A percentile compares a stretch with the other conserved stretches of the same genome.
These are phyloP conservation scores for Alloteropsis semialata DNA, from an alignment of 176 grass and related monocot species.

Conservation along the genomic window DNA sequence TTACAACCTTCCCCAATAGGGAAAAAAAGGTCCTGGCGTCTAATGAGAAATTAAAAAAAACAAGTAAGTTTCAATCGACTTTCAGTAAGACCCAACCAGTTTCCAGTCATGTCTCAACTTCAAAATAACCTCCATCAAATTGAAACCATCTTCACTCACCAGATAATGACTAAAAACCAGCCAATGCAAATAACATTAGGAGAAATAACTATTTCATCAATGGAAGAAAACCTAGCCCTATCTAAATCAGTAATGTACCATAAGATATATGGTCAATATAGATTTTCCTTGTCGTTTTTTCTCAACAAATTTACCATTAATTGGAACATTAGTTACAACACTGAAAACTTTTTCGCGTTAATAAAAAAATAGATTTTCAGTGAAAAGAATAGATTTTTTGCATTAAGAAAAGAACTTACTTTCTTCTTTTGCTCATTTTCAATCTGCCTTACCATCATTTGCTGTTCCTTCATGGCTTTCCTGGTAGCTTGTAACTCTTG, in stretches of 20 bases:
- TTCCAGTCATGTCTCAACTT: not conserved
- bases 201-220: not conserved
- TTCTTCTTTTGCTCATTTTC: conserved; percentile 48
- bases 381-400: not conserved
- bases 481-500: conserved; percentile 42
- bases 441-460: conserved; percentile 32
- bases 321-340: not conserved
- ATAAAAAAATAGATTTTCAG: no score
- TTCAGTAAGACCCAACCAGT: not conserved
- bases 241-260: not conserved
- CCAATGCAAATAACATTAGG: not conserved
- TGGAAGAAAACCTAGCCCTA: no score
- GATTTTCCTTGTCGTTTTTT: not conserved
- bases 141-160: not conserved
- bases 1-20: not conserved
- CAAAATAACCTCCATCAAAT: not conserved
- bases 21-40: not conserved
- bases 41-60: not conserved
- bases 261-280: not conserved
- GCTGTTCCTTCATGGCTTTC: conserved; percentile 51
- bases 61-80: not conserved
- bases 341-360: not conserved
- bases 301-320: not conserved
- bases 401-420: conserved; percentile 30
- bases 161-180: not conserved